phyloP scores from a whole-genome alignment of 495 filamentous ascomycete species.

The Aspergillus conjunctus region DNA sequence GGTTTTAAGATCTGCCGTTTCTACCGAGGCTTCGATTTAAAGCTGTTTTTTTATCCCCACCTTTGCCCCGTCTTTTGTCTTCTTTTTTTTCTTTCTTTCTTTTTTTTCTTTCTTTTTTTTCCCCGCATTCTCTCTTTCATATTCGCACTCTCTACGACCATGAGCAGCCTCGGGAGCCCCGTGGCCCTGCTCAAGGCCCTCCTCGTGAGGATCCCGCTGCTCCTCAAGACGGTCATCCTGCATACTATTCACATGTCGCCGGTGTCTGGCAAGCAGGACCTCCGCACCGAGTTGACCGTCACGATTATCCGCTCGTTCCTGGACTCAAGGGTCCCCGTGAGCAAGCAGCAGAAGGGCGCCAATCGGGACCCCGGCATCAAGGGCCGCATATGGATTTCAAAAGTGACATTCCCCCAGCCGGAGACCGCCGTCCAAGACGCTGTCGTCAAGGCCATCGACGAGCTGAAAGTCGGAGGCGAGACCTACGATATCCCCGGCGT shows the following conservation, averaged over 20 bases:
- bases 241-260: slow-evolving; percentile 68
- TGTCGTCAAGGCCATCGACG: slow-evolving; percentile 63
- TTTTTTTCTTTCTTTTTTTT: slow-evolving; percentile 1
- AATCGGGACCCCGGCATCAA: slow-evolving; percentile 68
- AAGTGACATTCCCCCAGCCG: slow-evolving; percentile 58
- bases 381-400: slow-evolving; percentile 79
- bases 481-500: slow-evolving; percentile 57
- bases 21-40: slow-evolving; percentile 2
- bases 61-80: neutral
- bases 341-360: slow-evolving; percentile 63
- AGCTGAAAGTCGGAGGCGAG: slow-evolving; percentile 53
- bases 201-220: slow-evolving; percentile 63
- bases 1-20: neutral
- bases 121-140: slow-evolving; percentile 14
- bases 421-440: slow-evolving; percentile 60
- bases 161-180: slow-evolving; percentile 40
- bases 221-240: slow-evolving; percentile 65
- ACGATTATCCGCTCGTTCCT: slow-evolving; percentile 69
- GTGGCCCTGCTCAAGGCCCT: slow-evolving; percentile 48
- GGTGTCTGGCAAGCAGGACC: slow-evolving; percentile 72
- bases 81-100: neutral
- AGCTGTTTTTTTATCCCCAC: neutral
- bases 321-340: slow-evolving; percentile 48
- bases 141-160: slow-evolving; percentile 26
- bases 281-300: slow-evolving; percentile 74